Base-by-base conservation (phyloP, 441 rosid genomes). In the Mallotus repandus region DNA sequence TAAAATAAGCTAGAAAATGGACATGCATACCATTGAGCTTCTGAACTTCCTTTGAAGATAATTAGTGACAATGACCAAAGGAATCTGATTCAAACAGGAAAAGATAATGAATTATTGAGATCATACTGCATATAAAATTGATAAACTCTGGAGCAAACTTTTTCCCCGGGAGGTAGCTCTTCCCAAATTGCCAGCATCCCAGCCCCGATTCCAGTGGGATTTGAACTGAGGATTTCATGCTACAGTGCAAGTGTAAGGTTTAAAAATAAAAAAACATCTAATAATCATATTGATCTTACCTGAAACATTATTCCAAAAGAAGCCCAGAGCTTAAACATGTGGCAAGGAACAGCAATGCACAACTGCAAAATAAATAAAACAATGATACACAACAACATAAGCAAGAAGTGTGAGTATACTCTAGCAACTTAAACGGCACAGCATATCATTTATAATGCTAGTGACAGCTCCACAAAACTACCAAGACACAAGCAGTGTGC, bases 331-430 rank as follows among this genome's bases (percentile, higher is more conserved):
- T 90, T 87, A 81, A 87, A 90, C 14, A 89, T 67, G 77, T 82
- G 91, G 85, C 96, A 90, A 54, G 96, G 93, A 72, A 90, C 90
- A 38, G 96, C 96, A 65, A 89, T 90, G 72, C 97, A 93, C 76
- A 93, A 71, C 98, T 93, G 87, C 60, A 35, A 38, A n/a, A 72
- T 19, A 66, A 41, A 73, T 49, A 43, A 54, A 50, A 73, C 38
- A 62, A 18, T 19, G 63, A 52, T 15, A 1, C 43, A 19, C 7
- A 22, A 53, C 29, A 65, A 10, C 22, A n/a, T 22, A 45, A 29
- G 62, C 18, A 4, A 22, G 19, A 2, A n/a, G 35, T 0, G 13
- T 1, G 35, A 62, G 43, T 13, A 9, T 38, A 54, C 12, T 6
- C 8, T 43, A 52, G 66, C 16, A 52, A 61, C 38, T 62, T 32